Evolutionary conservation across 768 basidiomycete genomes (phyloP), one percentile per base, ranked within the genome.

Genomic region (Cystobasidium ongulense): DNA sequence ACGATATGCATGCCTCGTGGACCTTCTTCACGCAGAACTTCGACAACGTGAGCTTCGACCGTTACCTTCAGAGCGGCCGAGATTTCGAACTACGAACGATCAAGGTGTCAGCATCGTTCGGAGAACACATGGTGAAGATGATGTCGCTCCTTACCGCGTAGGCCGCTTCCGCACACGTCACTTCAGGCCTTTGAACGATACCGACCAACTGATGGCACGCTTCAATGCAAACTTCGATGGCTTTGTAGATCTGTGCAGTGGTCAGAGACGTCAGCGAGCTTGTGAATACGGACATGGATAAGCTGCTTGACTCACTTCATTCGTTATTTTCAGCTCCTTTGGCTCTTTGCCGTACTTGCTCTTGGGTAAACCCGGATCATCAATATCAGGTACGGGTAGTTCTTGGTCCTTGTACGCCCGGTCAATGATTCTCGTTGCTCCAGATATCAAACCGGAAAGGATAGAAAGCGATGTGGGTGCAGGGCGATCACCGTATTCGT

Each of bases 21-120:
- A 25, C 84, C 84, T 15, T 81, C 83, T 74, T 83, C 83, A 1
- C 82, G 81, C 17, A 84, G 75, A 2, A 84, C 83, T 71, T 84
- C 83, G 0, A 81, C 81, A 8, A 84, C 82, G 64, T 82, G 79
- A 0, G 78, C 77, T 66, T 82, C 79, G 18, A 81, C 68, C n/a
- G 75, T 78, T 0, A 78, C 79, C 13, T 81, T 78, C n/a, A 82
- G 76, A 0, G 79, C 77, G 1, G 80, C 67, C 10, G 81, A 77
- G 2, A 71, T 27, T 59, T 71, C 68, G 68, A 71, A 71, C 68
- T 71, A 53, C 27, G 29, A n/a, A n/a, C 33, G 25, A 53, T 7
- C n/a, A 68, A 64, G 78, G 41, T 17, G 17, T 36, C 27, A 66
- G 41, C 43, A 23, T 57, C 27, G n/a, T 10, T 66, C 15, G 57